Conservation (phyloP, 2,329 filamentous ascomycete genomes). For the Emmonsiellopsis sp. region DNA sequence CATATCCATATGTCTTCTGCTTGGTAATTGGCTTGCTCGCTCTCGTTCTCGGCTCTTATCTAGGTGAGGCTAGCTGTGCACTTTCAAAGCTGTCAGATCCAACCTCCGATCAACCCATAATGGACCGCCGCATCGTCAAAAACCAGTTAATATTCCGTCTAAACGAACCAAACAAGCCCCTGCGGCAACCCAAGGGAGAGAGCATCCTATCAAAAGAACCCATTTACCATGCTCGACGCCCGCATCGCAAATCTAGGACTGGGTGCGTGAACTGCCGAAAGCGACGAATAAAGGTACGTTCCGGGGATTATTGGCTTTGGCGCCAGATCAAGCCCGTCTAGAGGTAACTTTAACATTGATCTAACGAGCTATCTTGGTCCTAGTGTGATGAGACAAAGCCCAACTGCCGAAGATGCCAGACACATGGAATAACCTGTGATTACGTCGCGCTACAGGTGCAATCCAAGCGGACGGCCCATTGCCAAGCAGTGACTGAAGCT, state of each 20-base stretch:
- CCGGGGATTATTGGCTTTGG: not conserved
- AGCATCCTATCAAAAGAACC: constrained; percentile 6
- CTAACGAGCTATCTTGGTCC: not conserved
- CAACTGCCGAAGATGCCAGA: constrained; percentile 23
- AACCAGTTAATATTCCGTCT: constrained; percentile 14
- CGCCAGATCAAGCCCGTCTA: not conserved
- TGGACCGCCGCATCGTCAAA: constrained; percentile 8
- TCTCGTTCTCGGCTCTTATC: not conserved
- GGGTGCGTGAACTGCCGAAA: constrained; percentile 27
- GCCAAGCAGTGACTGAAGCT: not conserved
- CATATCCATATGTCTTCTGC: not conserved
- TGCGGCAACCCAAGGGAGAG: not conserved
- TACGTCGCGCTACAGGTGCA: constrained; percentile 13
- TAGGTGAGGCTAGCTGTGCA: not conserved
- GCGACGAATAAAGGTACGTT: constrained; percentile 26
- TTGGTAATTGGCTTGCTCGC: not conserved
- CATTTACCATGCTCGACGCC: constrained; percentile 21
- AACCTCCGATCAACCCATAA: not conserved
- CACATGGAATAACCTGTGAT: constrained; percentile 21
- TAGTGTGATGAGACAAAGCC: constrained; percentile 30
- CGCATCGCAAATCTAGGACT: constrained; percentile 27
- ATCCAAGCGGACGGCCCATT: not conserved
- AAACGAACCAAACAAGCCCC: constrained; percentile 4
- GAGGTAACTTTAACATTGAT: not conserved
- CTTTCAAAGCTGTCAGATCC: not conserved